A percentile compares a stretch with the other conserved stretches of the same genome.
Evolutionary conservation across 202 grass and related monocot species (phyloP).

Genomic region (Brachypodium distachyon): DNA sequence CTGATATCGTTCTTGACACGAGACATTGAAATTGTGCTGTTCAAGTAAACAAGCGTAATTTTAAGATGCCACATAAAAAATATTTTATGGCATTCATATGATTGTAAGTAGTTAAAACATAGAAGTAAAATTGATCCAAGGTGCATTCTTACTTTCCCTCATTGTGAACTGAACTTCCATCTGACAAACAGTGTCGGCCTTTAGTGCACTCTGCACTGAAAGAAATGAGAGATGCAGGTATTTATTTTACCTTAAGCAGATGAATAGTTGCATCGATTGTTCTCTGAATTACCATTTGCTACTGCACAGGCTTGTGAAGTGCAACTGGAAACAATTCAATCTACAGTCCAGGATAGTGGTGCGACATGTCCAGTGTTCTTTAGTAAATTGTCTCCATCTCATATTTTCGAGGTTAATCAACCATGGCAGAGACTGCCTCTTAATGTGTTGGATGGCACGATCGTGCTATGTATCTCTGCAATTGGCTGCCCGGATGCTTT

Average conservation of each 20-base stretch:
- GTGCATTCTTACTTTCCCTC: neutral
- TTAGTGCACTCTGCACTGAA: neutral
- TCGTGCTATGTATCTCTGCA: slow-evolving; percentile 67
- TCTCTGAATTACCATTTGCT: slow-evolving; percentile 30
- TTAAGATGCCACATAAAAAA: neutral
- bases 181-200: neutral
- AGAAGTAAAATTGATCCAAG: neutral
- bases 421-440: slow-evolving; percentile 36
- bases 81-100: neutral
- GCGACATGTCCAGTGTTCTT: slow-evolving; percentile 35
- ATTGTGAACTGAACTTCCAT: neutral
- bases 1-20: neutral
- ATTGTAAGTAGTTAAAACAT: neutral
- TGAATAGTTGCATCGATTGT: neutral
- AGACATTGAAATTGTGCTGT: neutral
- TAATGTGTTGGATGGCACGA: slow-evolving; percentile 35
- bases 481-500: slow-evolving; percentile 87
- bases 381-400: slow-evolving; percentile 70
- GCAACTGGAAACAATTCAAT: slow-evolving; percentile 31
- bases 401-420: slow-evolving; percentile 63
- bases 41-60: neutral
- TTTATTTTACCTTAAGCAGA: neutral
- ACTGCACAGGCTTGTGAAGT: slow-evolving; percentile 48
- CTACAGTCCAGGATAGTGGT: slow-evolving; percentile 27
- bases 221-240: neutral